Conservation (phyloP, 2,329 filamentous ascomycete genomes). For the Clonostachys rosea region DNA sequence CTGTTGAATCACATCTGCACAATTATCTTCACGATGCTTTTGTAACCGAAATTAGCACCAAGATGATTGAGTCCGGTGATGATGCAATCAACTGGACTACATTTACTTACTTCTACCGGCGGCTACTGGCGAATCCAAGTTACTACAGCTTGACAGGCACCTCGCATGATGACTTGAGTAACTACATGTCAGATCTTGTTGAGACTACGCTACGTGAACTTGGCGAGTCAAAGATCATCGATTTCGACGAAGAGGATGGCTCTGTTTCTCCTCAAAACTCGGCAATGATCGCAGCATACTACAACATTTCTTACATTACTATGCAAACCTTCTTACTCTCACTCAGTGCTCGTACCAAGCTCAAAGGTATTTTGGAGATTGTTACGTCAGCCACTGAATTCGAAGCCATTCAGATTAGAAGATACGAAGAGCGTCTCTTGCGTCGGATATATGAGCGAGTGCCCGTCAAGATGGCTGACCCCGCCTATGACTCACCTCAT, state of each 20-base stretch:
- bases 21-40: constrained; percentile 93
- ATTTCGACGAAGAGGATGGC: constrained; percentile 92
- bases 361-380: constrained; percentile 96
- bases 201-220: constrained; percentile 90
- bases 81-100: constrained; percentile 98
- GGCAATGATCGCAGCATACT: constrained; percentile 97
- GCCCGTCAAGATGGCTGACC: constrained; percentile 90
- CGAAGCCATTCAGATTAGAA: constrained; percentile 87
- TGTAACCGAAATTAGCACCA: constrained; percentile 93
- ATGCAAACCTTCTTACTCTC: constrained; percentile 99
- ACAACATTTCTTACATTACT: constrained; percentile 98
- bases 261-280: constrained; percentile 85
- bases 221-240: constrained; percentile 89
- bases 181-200: constrained; percentile 89
- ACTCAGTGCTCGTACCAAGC: constrained; percentile 80
- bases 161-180: constrained; percentile 88
- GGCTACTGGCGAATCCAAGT: constrained; percentile 90
- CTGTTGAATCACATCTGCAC: constrained; percentile 91
- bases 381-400: constrained; percentile 96
- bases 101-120: constrained; percentile 96
- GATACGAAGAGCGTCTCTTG: constrained; percentile 84
- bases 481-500: constrained; percentile 85
- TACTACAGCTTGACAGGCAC: constrained; percentile 90
- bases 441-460: constrained; percentile 91
- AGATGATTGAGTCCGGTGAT: constrained; percentile 91